phyloP scores from a whole-genome alignment of 352 stramenopile genomes.

The Phytophthora multivora region DNA sequence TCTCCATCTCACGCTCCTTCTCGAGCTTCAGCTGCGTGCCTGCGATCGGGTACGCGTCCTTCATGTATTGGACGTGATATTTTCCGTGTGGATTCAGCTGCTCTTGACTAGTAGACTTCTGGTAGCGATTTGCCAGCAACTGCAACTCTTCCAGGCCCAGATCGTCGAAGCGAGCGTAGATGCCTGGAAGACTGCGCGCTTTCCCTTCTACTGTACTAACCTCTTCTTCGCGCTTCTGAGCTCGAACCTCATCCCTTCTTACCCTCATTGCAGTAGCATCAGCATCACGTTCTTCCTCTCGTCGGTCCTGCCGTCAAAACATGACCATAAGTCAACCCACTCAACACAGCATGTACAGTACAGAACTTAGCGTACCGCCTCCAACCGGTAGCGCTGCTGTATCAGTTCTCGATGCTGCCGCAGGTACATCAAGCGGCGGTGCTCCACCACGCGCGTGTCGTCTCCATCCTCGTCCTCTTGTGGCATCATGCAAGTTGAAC shows the following conservation, averaged over 20 bases:
- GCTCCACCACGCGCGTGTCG: constrained; percentile 44
- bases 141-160: constrained; percentile 47
- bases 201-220: not conserved
- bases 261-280: constrained; percentile 36
- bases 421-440: constrained; percentile 44
- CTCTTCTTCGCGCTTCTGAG: constrained; percentile 5
- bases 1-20: constrained; percentile 60
- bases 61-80: constrained; percentile 74
- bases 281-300: constrained; percentile 31
- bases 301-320: constrained; percentile 34
- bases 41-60: constrained; percentile 73
- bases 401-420: constrained; percentile 49
- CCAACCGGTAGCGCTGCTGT: constrained; percentile 58
- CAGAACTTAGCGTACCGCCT: constrained; percentile 42
- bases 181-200: constrained; percentile 24
- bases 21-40: constrained; percentile 73
- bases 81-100: constrained; percentile 65
- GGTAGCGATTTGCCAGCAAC: constrained; percentile 45
- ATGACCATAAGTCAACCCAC: not conserved
- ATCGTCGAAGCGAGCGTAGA: constrained; percentile 58
- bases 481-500: constrained; percentile 24
- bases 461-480: constrained; percentile 33
- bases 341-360: not conserved
- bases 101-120: constrained; percentile 18
- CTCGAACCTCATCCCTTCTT: constrained; percentile 32